These are phyloP conservation scores for Quaeritorhiza haematococci DNA, from an alignment of 371 early-diverging fungal species.

Conservation along the genomic window DNA sequence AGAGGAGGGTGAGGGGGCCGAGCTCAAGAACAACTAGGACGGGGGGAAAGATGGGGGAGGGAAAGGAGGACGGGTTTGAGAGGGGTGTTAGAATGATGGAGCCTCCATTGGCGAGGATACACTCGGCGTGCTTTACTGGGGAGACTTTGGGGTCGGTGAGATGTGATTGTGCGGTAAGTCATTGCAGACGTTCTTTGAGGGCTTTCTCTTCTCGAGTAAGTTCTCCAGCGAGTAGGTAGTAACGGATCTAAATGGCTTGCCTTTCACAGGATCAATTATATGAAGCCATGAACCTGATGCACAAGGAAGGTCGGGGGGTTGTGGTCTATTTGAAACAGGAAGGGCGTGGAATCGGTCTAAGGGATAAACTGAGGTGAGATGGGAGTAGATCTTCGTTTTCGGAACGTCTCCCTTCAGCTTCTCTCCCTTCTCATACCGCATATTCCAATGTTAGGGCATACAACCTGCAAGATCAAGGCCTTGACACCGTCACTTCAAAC, in stretches of 20 bases:
- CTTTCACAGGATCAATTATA: constrained; percentile 92
- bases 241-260: constrained; percentile 31
- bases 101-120: constrained; percentile 84
- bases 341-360: constrained; percentile 90
- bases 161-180: constrained; percentile 88
- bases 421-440: neutral
- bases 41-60: too few species aligned
- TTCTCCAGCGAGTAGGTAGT: neutral
- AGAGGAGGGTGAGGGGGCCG: constrained; percentile 24
- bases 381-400: neutral
- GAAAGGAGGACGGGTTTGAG: too few species aligned
- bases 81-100: too few species aligned
- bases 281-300: constrained; percentile 86
- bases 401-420: neutral
- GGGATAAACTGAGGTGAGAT: constrained; percentile 78
- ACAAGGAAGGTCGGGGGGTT: constrained; percentile 75
- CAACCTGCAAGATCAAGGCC: constrained; percentile 91
- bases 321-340: constrained; percentile 93
- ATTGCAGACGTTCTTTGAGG: constrained; percentile 1
- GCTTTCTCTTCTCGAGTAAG: neutral
- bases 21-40: too few species aligned
- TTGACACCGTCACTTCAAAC: constrained; percentile 93
- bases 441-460: constrained; percentile 68
- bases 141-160: constrained; percentile 87
- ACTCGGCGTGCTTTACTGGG: constrained; percentile 95